phyloP scores from a whole-genome alignment of 2,329 filamentous ascomycete species.

The Phyllosticta citriasiana region DNA sequence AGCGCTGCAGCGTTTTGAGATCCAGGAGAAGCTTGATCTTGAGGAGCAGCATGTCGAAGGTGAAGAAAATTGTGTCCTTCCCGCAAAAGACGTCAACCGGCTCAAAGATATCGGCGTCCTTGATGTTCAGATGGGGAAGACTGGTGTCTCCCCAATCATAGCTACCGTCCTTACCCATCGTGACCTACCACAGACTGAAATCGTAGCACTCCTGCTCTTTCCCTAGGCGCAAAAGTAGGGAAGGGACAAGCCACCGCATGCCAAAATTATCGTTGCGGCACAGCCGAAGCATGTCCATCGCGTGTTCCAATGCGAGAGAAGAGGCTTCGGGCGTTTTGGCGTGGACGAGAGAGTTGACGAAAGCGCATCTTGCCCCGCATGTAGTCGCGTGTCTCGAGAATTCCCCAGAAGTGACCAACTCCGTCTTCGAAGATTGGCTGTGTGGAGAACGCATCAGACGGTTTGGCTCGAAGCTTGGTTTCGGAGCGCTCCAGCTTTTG shows the following conservation, averaged over 20 bases:
- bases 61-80: slow-evolving; percentile 12
- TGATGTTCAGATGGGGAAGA: slow-evolving; percentile 28
- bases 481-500: too few species aligned
- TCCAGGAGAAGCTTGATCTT: slow-evolving; percentile 29
- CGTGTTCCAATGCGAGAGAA: too few species aligned
- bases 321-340: too few species aligned
- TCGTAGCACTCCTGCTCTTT: slow-evolving; percentile 44
- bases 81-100: slow-evolving; percentile 13
- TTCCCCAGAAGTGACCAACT: too few species aligned
- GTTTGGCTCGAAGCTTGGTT: too few species aligned
- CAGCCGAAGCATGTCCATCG: slow-evolving; percentile 35
- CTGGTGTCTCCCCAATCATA: slow-evolving; percentile 30
- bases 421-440: slow-evolving; percentile 10
- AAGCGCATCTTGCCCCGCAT: too few species aligned
- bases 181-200: slow-evolving; percentile 38
- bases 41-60: slow-evolving; percentile 23
- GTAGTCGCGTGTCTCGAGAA: too few species aligned
- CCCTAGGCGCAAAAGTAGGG: slow-evolving; percentile 36
- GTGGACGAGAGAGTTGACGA: too few species aligned
- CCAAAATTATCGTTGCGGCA: slow-evolving; percentile 38
- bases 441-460: too few species aligned
- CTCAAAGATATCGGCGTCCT: slow-evolving; percentile 35
- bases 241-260: slow-evolving; percentile 32
- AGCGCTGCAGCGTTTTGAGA: slow-evolving; percentile 12
- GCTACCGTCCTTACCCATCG: slow-evolving; percentile 13